These are phyloP conservation scores for Talaromyces sp. DNA, from an alignment of 2,329 filamentous ascomycete species.

Conservation along the genomic window DNA sequence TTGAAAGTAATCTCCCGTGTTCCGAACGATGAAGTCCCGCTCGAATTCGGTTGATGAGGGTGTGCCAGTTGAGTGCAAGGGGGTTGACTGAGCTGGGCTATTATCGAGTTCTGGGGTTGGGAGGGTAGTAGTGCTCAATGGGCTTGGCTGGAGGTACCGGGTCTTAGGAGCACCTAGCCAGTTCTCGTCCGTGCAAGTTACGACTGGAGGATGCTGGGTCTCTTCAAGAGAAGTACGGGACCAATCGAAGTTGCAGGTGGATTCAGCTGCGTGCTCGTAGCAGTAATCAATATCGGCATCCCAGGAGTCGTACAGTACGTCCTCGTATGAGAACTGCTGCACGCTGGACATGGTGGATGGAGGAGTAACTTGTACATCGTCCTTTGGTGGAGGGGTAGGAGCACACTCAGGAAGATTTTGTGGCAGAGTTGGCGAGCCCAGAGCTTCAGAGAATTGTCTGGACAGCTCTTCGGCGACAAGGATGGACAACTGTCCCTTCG, in stretches of 20 bases:
- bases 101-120: conserved; percentile 38
- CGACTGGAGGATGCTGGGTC: conserved; percentile 18
- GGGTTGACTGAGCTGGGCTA: conserved; percentile 34
- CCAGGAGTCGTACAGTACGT: conserved; percentile 52
- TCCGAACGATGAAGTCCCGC: conserved; percentile 27
- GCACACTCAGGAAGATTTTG: conserved; percentile 23
- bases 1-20: conserved; percentile 34
- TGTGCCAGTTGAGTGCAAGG: conserved; percentile 32
- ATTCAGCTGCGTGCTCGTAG: conserved; percentile 63
- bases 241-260: conserved; percentile 65
- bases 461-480: conserved; percentile 35
- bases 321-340: conserved; percentile 24
- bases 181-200: conserved; percentile 16
- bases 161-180: conserved; percentile 14
- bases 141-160: conserved; percentile 23
- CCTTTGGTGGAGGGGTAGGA: conserved; percentile 12
- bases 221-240: conserved; percentile 42
- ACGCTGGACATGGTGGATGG: conserved; percentile 19
- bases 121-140: conserved; percentile 29
- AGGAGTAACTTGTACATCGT: conserved; percentile 18
- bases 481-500: conserved; percentile 35
- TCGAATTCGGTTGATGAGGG: conserved; percentile 34
- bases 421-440: conserved; percentile 46
- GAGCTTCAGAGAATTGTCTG: conserved; percentile 49
- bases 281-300: conserved; percentile 66